A percentile compares a stretch with the other conserved stretches of the same genome.
Conservation (phyloP, 805 yeast genomes). For the Aciculoconidium aculeatum region DNA sequence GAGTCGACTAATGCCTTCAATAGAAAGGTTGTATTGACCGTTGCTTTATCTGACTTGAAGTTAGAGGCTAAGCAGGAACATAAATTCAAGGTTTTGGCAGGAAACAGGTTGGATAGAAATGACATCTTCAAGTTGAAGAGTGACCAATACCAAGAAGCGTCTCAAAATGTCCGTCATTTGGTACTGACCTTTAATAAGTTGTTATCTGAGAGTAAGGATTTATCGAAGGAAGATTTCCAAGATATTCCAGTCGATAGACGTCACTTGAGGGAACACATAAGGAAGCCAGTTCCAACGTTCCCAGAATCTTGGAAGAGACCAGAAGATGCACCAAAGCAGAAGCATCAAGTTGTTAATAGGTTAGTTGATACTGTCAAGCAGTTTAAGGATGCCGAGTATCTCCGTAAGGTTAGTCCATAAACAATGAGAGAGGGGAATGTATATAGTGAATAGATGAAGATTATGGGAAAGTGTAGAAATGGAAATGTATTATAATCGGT, state of each 20-base stretch:
- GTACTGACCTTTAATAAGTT: conserved; percentile 59
- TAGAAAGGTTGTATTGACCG: conserved; percentile 58
- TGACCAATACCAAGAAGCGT: conserved; percentile 63
- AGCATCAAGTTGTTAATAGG: conserved; percentile 26
- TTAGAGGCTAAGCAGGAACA: conserved; percentile 52
- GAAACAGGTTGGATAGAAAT: conserved; percentile 63
- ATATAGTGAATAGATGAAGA: conserved; percentile 7
- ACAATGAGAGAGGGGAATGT: too few species aligned
- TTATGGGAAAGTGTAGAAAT: not conserved
- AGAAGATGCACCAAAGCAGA: conserved; percentile 59
- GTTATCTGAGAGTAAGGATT: conserved; percentile 58
- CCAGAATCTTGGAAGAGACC: conserved; percentile 73
- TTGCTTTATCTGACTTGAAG: conserved; percentile 48
- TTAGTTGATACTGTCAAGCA: conserved; percentile 29
- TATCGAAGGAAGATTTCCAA: conserved; percentile 52
- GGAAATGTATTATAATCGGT: not conserved
- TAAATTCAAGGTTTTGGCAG: conserved; percentile 75
- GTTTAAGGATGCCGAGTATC: conserved; percentile 27
- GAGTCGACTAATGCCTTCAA: conserved; percentile 62
- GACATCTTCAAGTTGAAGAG: conserved; percentile 57
- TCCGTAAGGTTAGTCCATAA: conserved; percentile 20
- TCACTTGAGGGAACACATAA: conserved; percentile 47
- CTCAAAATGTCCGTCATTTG: conserved; percentile 78
- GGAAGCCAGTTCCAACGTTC: conserved; percentile 39
- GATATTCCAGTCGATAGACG: conserved; percentile 82